Conservation (phyloP, 305 asterid genomes). For the Fraxinus sp. region DNA sequence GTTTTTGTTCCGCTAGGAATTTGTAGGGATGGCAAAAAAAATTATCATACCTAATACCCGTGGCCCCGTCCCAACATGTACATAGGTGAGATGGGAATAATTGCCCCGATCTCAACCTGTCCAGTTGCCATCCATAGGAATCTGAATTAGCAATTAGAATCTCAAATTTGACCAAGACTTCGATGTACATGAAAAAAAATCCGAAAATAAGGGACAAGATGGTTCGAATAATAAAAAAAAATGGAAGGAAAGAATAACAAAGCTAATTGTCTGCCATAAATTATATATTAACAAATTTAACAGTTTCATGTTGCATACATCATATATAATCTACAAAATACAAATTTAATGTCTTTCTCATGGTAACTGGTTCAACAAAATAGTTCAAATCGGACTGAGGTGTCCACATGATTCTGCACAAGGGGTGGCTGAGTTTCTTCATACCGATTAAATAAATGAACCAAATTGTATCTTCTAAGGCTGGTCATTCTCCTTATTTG, state of each 20-base stretch:
- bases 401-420: not conserved
- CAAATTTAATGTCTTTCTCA: slow-evolving; percentile 3
- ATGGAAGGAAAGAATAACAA: not conserved
- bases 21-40: not conserved
- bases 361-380: slow-evolving; percentile 1
- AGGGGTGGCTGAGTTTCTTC: not conserved
- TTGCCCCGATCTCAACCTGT: not conserved
- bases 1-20: not conserved
- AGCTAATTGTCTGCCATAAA: not conserved
- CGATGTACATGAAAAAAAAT: not conserved
- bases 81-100: not conserved
- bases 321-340: slow-evolving; percentile 8
- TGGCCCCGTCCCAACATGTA: not conserved
- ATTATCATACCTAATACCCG: too few relatives aligned
- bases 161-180: not conserved
- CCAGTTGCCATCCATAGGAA: not conserved
- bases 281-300: not conserved
- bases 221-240: not conserved
- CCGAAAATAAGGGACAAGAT: not conserved
- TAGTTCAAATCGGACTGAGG: slow-evolving; percentile 3
- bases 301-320: not conserved
- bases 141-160: not conserved
- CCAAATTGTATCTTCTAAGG: slow-evolving; percentile 8
- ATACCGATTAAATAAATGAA: not conserved
- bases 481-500: slow-evolving; percentile 3